phyloP scores from a whole-genome alignment of 2,329 filamentous ascomycete species.

The Plectosphaerella sp. region DNA sequence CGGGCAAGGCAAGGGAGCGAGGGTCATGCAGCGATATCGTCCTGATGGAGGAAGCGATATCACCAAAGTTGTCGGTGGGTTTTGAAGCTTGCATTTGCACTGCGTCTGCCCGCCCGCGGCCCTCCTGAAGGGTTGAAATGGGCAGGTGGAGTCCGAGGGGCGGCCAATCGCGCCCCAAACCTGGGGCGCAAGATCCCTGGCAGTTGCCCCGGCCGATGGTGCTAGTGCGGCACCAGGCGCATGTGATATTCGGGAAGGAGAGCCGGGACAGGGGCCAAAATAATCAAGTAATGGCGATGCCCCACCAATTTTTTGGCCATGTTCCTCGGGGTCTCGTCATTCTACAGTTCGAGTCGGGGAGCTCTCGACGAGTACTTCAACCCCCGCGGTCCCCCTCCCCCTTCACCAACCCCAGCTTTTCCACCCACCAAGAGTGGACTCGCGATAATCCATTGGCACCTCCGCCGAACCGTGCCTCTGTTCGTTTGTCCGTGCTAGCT shows the following conservation, averaged over 20 bases:
- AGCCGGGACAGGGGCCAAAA: constrained; percentile 6
- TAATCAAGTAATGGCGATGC: constrained; percentile 14
- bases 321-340: no score
- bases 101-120: no score
- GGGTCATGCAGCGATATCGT: no score
- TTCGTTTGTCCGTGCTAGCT: constrained; percentile 4
- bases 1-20: no score
- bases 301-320: constrained; percentile 10
- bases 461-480: constrained; percentile 1
- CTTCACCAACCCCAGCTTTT: no score
- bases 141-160: not conserved
- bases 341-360: no score
- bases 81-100: no score
- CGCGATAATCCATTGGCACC: not conserved
- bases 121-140: not conserved
- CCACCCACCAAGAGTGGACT: not conserved
- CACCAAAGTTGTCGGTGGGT: no score
- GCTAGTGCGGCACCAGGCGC: not conserved
- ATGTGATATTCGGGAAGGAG: not conserved
- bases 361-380: not conserved
- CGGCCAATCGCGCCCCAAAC: not conserved
- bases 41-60: no score
- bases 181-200: not conserved
- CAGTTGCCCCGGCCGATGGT: not conserved
- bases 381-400: no score